Evolutionary conservation across 2,329 filamentous ascomycete genomes (phyloP), one percentile per base, ranked within the genome.

Genomic region (Paecilomyces fulvus): DNA sequence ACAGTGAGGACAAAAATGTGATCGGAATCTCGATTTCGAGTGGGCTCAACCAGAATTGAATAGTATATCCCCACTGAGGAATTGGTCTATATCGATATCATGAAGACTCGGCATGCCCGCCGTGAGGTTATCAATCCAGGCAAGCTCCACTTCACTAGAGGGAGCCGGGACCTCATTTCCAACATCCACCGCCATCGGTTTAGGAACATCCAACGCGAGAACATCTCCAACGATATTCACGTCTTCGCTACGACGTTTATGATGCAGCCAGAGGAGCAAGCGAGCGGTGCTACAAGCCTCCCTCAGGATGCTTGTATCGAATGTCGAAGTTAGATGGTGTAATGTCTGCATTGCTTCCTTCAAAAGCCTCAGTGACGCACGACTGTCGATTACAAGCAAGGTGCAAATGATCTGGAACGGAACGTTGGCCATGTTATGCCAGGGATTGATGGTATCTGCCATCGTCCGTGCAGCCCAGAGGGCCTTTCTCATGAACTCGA

Each of bases 351-450:
- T 79, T 0, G 80, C 81, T 21, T 80, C 77, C 2, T 70, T 69
- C 4, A 84, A 72, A 56, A 79, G 70, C 0, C 71, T 69, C 0
- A 83, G 68, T 0, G 79, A 79, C 0, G 79, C 71, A 0, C 73
- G 72, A 0, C 73, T 81, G 53, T 84, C 81, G 52, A 84, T 80
- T 0, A 79, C 79, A 1, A 84, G 70, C 4, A 83, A 67, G 0
- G 81, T 73, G 57, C 81, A 83, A 30, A 84, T 74, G 0, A 81
- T 76, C 54, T 84, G 82, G 58, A 84, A 84, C 0, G 82, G 82
- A 0, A 84, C 79, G 52, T 84, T 83, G 28, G 80, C 80, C 50
- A 81, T 76, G 56, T 84, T 81, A 61, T 84, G 82, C 82, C 82
- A 85, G 0, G 81, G 81, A 2, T 73, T 71, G 11, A 72, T 70